Conservation (phyloP, 2,329 filamentous ascomycete genomes). For the Claviceps sp. region DNA sequence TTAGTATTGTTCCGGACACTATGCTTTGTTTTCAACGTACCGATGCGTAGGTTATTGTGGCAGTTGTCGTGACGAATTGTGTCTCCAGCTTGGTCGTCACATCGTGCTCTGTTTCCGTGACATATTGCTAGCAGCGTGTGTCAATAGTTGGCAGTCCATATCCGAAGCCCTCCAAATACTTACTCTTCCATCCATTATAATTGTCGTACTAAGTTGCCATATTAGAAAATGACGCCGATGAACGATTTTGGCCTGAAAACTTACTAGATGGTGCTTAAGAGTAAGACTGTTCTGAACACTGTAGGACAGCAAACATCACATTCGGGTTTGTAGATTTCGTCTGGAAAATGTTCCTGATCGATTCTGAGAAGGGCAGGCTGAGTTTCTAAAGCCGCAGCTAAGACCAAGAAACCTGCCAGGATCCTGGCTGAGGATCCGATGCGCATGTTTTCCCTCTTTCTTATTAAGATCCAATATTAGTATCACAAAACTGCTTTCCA, state of each 20-base stretch:
- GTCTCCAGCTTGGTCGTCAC: constrained; percentile 11
- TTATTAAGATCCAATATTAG: neutral
- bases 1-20: neutral
- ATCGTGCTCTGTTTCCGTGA: constrained; percentile 9
- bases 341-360: constrained; percentile 1
- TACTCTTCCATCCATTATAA: constrained; percentile 5
- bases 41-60: constrained; percentile 6
- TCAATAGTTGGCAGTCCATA: neutral
- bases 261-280: constrained; percentile 3
- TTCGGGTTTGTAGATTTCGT: neutral
- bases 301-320: constrained; percentile 3
- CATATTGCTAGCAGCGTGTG: constrained; percentile 4
- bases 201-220: constrained; percentile 1
- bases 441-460: neutral
- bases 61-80: constrained; percentile 9
- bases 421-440: neutral
- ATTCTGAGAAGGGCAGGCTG: neutral
- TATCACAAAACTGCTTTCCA: neutral
- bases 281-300: constrained; percentile 3
- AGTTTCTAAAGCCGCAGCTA: neutral
- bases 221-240: neutral
- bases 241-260: neutral
- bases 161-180: neutral
- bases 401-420: neutral
- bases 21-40: constrained; percentile 4